Percentiles rank a stretch among this genome's conserved stretches.
Evolutionary conservation across 192 early-diverging fungal genomes (phyloP).

Genomic region (Podila clonocystis): DNA sequence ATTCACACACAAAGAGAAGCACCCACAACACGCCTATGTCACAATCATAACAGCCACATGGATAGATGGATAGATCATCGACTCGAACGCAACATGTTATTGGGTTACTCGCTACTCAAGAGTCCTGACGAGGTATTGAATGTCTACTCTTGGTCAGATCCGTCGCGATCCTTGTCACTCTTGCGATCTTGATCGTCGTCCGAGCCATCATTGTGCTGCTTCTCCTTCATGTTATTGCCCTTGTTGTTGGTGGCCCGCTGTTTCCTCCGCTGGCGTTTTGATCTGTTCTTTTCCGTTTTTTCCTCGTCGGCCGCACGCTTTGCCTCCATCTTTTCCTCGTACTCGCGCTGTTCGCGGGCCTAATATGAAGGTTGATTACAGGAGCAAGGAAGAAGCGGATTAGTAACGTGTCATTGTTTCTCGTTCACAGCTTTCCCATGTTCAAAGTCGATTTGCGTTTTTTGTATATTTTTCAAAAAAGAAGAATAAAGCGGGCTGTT

Average conservation of each 20-base stretch:
- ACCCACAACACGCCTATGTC: no score
- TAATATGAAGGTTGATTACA: neutral
- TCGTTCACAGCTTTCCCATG: no score
- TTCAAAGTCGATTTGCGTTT: no score
- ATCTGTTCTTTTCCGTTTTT: constrained; percentile 88
- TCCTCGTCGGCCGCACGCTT: constrained; percentile 77
- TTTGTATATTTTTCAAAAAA: no score
- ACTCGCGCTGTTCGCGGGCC: constrained; percentile 69
- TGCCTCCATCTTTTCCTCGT: constrained; percentile 64
- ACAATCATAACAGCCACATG: no score
- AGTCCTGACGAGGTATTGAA: no score
- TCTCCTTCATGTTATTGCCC: constrained; percentile 33
- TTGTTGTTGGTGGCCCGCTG: constrained; percentile 56
- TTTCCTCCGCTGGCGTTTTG: constrained; percentile 85
- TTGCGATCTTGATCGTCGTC: constrained; percentile 15
- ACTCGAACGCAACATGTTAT: neutral
- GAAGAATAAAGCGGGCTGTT: neutral
- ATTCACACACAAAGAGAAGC: no score
- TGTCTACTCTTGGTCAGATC: constrained; percentile 7
- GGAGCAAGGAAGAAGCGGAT: no score
- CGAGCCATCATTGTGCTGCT: constrained; percentile 8
- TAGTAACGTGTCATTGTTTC: no score
- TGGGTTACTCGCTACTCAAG: no score
- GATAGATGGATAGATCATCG: constrained; percentile 2
- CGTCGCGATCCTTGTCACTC: constrained; percentile 7